Evolutionary conservation across 2,329 filamentous ascomycete genomes (phyloP).

Genomic region (Paracorniculantispora psalliotae): DNA sequence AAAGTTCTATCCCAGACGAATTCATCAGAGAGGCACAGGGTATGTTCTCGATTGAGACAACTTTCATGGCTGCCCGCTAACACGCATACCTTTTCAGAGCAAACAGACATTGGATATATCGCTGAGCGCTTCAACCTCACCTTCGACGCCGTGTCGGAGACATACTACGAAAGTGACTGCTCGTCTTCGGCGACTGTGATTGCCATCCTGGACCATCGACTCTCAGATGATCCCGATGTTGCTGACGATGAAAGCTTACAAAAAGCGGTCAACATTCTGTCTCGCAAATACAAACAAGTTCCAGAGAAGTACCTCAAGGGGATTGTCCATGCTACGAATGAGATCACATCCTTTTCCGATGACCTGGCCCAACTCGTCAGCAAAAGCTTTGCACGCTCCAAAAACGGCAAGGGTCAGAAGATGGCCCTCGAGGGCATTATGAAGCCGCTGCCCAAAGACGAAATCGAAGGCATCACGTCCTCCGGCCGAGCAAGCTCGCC

Average conservation of each 20-base stretch:
- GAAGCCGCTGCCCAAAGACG: conserved; percentile 30
- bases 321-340: conserved; percentile 36
- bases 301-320: conserved; percentile 39
- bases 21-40: conserved; percentile 25
- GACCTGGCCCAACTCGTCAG: conserved; percentile 39
- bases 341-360: conserved; percentile 29
- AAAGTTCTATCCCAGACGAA: conserved; percentile 15
- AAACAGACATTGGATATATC: conserved; percentile 39
- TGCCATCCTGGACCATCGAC: conserved; percentile 39
- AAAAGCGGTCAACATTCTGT: conserved; percentile 25
- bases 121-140: conserved; percentile 39
- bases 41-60: conserved; percentile 19
- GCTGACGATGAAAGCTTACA: conserved; percentile 24
- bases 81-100: conserved; percentile 19
- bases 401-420: conserved; percentile 31
- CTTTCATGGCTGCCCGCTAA: neutral
- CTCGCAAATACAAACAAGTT: conserved; percentile 36
- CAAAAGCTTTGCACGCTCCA: conserved; percentile 33
- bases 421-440: conserved; percentile 36
- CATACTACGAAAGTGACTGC: conserved; percentile 34
- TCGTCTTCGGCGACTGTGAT: conserved; percentile 38
- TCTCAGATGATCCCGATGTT: conserved; percentile 29
- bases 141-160: conserved; percentile 34
- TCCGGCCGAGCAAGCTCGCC: neutral
- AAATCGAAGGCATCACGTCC: conserved; percentile 22